A percentile compares a stretch with the other conserved stretches of the same genome.
Conservation (phyloP, 1,139 yeast genomes). For the Maudiozyma humilis region DNA sequence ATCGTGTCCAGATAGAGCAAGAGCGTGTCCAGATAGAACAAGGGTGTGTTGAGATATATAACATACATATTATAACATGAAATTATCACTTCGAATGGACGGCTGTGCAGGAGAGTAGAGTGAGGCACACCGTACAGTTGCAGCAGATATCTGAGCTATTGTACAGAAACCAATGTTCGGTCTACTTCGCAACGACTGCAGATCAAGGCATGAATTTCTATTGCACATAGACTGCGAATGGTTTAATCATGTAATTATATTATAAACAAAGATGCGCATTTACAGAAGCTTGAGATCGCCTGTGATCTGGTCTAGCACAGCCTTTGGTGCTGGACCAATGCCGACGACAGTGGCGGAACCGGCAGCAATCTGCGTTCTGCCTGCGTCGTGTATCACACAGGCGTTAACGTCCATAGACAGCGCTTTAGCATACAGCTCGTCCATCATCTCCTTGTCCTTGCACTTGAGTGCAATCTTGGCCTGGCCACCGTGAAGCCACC, state of each 20-base stretch:
- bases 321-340: constrained; percentile 93
- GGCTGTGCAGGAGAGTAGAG: too few species aligned
- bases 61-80: background rate
- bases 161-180: too few species aligned
- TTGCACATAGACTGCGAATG: too few species aligned
- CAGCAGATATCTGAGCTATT: too few species aligned
- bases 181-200: too few species aligned
- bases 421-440: constrained; percentile 71
- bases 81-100: too few species aligned
- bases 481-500: constrained; percentile 85
- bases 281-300: constrained; percentile 68
- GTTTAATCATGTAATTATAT: too few species aligned
- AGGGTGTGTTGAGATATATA: background rate
- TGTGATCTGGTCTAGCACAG: constrained; percentile 71
- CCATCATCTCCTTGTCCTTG: constrained; percentile 66
- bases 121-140: too few species aligned
- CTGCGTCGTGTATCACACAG: constrained; percentile 86
- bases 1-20: background rate
- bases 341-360: constrained; percentile 95
- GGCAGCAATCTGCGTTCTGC: constrained; percentile 90
- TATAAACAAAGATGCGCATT: constrained; percentile 4
- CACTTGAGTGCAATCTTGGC: constrained; percentile 91
- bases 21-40: background rate
- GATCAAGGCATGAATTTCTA: too few species aligned
- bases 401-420: constrained; percentile 71